Conservation (phyloP, 176 grass and related monocot species). For the Chloris gayana region DNA sequence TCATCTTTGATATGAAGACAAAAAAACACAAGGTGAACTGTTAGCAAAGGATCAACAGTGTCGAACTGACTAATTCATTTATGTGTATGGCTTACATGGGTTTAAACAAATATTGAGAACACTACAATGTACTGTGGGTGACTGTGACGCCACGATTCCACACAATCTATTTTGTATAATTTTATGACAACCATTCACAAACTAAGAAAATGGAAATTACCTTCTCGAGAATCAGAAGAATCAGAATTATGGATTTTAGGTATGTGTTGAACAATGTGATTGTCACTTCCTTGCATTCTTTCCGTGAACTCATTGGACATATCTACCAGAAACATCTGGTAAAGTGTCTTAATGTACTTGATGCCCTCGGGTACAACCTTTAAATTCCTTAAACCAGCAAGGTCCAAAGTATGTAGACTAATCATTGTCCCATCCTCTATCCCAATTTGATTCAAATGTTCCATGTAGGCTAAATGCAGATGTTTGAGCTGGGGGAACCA, state of each 20-base stretch:
- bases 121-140: too few relatives aligned
- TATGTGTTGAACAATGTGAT: conserved; percentile 43
- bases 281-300: conserved; percentile 33
- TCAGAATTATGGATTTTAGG: conserved; percentile 27
- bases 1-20: too few relatives aligned
- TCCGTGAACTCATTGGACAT: conserved; percentile 39
- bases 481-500: conserved; percentile 56
- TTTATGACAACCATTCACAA: too few relatives aligned
- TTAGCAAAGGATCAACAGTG: too few relatives aligned
- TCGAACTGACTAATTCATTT: too few relatives aligned
- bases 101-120: too few relatives aligned
- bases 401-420: conserved; percentile 14
- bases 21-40: too few relatives aligned
- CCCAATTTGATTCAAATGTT: conserved; percentile 37
- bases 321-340: conserved; percentile 36
- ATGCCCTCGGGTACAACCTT: conserved; percentile 41
- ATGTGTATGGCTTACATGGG: too few relatives aligned
- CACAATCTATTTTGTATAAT: too few relatives aligned
- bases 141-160: too few relatives aligned
- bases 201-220: conserved; percentile 21
- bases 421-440: conserved; percentile 52
- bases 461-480: conserved; percentile 42
- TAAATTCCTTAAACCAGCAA: conserved; percentile 40
- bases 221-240: conserved; percentile 33
- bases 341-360: conserved; percentile 39